phyloP scores from a whole-genome alignment of 495 filamentous ascomycete genomes.

The Neurospora sp. region DNA sequence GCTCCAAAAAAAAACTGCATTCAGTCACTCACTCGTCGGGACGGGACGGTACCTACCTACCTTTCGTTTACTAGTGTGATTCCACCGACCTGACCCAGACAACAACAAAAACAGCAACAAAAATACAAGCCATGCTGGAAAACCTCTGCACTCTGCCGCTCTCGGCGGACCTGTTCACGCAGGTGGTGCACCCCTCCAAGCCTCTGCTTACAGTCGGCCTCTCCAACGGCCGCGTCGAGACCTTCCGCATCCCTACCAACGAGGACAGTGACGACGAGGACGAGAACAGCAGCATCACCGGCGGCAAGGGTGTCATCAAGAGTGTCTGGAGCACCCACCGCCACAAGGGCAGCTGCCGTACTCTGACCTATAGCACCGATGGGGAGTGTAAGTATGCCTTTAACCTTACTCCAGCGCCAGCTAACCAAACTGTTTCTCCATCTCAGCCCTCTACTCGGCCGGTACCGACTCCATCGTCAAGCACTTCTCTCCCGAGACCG shows the following conservation, averaged over 20 bases:
- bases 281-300: constrained; percentile 37
- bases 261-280: constrained; percentile 38
- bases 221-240: constrained; percentile 75
- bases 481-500: constrained; percentile 69
- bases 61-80: not conserved
- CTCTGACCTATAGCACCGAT: constrained; percentile 65
- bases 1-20: not conserved
- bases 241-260: constrained; percentile 62
- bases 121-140: constrained; percentile 48
- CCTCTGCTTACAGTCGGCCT: constrained; percentile 81
- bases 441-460: constrained; percentile 64
- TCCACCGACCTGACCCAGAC: not conserved
- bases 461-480: constrained; percentile 89
- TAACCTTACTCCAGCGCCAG: not conserved
- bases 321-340: constrained; percentile 78
- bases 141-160: constrained; percentile 84
- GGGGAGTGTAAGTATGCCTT: constrained; percentile 42
- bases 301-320: constrained; percentile 66
- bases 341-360: constrained; percentile 87
- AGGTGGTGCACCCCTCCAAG: constrained; percentile 73
- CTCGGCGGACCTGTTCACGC: constrained; percentile 76
- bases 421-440: constrained; percentile 10
- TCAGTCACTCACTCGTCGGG: not conserved
- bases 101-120: not conserved
- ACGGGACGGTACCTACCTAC: not conserved